phyloP scores from a whole-genome alignment of 768 basidiomycete species.

The Punctularia strigosozonata region DNA sequence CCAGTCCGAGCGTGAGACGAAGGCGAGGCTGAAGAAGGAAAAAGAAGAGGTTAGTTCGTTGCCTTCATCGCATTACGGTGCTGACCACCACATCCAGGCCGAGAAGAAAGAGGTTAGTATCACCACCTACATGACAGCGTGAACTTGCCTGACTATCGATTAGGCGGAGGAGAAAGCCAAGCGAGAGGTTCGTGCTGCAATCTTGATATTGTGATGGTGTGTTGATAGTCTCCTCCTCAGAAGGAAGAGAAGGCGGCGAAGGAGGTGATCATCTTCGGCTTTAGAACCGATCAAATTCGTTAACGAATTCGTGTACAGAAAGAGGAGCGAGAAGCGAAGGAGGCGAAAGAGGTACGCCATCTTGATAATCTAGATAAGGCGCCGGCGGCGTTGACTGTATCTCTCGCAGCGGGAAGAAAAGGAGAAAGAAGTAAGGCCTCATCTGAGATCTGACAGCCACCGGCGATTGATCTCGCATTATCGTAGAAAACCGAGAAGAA shows the following conservation, averaged over 20 bases:
- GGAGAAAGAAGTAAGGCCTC: constrained; percentile 6
- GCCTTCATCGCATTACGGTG: not conserved
- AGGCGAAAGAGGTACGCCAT: constrained; percentile 26
- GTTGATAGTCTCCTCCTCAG: constrained; percentile 11
- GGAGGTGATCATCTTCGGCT: constrained; percentile 31
- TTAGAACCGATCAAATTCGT: constrained; percentile 3
- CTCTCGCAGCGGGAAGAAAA: constrained; percentile 12
- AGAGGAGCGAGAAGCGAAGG: constrained; percentile 33
- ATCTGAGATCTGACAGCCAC: not conserved
- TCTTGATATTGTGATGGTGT: not conserved
- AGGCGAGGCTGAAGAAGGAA: constrained; percentile 79
- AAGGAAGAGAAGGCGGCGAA: constrained; percentile 45
- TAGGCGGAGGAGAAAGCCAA: constrained; percentile 50
- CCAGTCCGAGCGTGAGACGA: constrained; percentile 68
- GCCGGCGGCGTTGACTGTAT: constrained; percentile 8
- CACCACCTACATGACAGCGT: constrained; percentile 3
- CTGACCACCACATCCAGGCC: constrained; percentile 58
- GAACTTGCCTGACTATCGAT: constrained; percentile 1
- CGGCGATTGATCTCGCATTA: not conserved
- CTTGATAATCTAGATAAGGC: no score
- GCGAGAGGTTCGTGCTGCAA: constrained; percentile 36
- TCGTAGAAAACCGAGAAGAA: constrained; percentile 27
- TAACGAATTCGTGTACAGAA: constrained; percentile 18
- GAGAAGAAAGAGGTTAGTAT: constrained; percentile 55
- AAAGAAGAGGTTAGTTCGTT: constrained; percentile 35